Evolutionary conservation across 805 yeast species (phyloP).

Genomic region (Candida pini): DNA sequence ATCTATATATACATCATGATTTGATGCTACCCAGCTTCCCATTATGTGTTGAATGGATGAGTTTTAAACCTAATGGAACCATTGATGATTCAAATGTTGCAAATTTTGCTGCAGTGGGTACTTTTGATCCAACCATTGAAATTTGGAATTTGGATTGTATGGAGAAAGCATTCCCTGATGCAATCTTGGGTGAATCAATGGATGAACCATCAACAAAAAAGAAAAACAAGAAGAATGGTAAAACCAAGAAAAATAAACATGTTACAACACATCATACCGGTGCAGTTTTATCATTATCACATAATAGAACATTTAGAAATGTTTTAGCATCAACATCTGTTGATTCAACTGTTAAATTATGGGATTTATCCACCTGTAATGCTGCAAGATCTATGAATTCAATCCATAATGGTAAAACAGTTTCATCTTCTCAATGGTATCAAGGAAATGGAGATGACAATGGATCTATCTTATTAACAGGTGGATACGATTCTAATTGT

Average conservation of each 20-base stretch:
- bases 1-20: conserved; percentile 92
- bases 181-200: conserved; percentile 77
- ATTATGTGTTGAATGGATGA: conserved; percentile 92
- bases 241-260: conserved; percentile 47
- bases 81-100: conserved; percentile 50
- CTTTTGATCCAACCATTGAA: conserved; percentile 96
- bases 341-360: conserved; percentile 86
- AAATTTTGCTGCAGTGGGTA: conserved; percentile 93
- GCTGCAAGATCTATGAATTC: conserved; percentile 73
- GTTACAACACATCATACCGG: conserved; percentile 81
- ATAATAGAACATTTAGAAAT: conserved; percentile 74
- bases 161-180: conserved; percentile 92
- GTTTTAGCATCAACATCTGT: conserved; percentile 94
- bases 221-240: conserved; percentile 42
- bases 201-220: conserved; percentile 28
- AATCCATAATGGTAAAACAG: conserved; percentile 74
- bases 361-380: conserved; percentile 77
- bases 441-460: conserved; percentile 32
- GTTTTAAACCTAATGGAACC: conserved; percentile 55
- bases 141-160: conserved; percentile 92
- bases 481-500: conserved; percentile 85
- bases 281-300: conserved; percentile 84
- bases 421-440: conserved; percentile 88
- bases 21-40: conserved; percentile 97
- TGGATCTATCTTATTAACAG: conserved; percentile 70